phyloP scores from a whole-genome alignment of 2,329 filamentous ascomycete genomes.

The Helotiales sp. region DNA sequence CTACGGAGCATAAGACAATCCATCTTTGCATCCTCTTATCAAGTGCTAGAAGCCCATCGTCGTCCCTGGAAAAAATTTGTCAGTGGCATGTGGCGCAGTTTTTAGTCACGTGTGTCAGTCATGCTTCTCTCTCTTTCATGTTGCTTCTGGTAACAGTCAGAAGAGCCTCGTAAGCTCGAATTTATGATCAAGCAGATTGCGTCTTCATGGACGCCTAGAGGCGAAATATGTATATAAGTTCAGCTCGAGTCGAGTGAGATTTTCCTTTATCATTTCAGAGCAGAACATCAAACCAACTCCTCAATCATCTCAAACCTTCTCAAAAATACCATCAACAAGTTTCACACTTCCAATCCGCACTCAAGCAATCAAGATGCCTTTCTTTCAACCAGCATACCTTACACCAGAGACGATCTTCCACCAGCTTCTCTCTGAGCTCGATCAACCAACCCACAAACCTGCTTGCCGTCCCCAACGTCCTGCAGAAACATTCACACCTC shows the following conservation, averaged over 20 bases:
- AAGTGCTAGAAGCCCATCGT: not conserved
- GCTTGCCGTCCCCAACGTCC: constrained; percentile 17
- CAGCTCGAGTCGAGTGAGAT: constrained; percentile 6
- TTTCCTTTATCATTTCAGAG: constrained; percentile 29
- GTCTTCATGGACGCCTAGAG: constrained; percentile 23
- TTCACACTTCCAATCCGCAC: constrained; percentile 5
- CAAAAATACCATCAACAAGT: not conserved
- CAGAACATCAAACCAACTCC: constrained; percentile 7
- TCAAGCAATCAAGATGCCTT: constrained; percentile 27
- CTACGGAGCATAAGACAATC: too few species aligned
- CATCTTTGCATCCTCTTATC: too few species aligned
- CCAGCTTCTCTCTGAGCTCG: constrained; percentile 62
- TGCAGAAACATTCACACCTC: constrained; percentile 61
- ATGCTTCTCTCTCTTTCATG: constrained; percentile 20
- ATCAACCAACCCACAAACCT: constrained; percentile 34
- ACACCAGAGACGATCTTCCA: constrained; percentile 44
- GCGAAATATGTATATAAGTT: constrained; percentile 21
- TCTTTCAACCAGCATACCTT: constrained; percentile 29
- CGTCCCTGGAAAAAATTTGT: not conserved
- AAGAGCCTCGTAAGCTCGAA: constrained; percentile 21
- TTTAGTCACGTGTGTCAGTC: constrained; percentile 2
- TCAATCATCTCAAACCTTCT: constrained; percentile 2
- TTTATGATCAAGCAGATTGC: constrained; percentile 26
- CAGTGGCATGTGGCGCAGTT: not conserved
- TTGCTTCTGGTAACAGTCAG: constrained; percentile 24